Base-by-base conservation (phyloP, 306 rosid genomes). In the Coriaria nepalensis region DNA sequence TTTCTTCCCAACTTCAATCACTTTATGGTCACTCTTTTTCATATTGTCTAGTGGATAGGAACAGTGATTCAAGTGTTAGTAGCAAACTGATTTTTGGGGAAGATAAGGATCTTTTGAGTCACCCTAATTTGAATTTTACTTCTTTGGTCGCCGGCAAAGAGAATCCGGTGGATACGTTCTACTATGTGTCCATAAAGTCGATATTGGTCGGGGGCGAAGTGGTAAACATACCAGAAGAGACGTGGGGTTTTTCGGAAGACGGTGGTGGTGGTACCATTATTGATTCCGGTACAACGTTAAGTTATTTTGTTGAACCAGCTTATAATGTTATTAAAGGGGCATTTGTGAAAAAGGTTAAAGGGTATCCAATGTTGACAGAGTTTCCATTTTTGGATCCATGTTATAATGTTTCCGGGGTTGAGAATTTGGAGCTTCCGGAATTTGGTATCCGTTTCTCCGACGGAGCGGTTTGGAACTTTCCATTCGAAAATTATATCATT, bases 271-370 rank as follows among this genome's bases (percentile, higher is more conserved):
- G 95, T n/a, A 81, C 95, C 6, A 90, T 90, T 47, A 73, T 90
- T 48, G 98, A 90, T 72, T 90, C 98, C 10, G 98, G 98, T 10
- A 90, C 98, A 2, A 90, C 98, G 12, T 61, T 90, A 10, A 90
- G 94, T 62, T 90, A 90, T 63, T 90, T 90, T 65, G 80, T 82
- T 0, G 98, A 90, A 6, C 95, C 94, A 35, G 95, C 95, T 43
- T 79, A 79, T 60, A 52, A 65, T 56, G 70, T 69, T 6, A 82
- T 90, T 44, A 82, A 68, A 49, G 81, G 74, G 37, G 85, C 93
- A 47, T 90, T 90, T 43, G 5, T 53, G 59, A 71, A 69, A 49
- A 79, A 65, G 54, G 73, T 79, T 47, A 77, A 69, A 61, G 82
- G 81, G 7, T 90, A 81, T 56, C 63, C 50, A 7, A 9, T 70